Evolutionary conservation across 2,329 filamentous ascomycete species (phyloP).

Genomic region (Monilinia polystroma): DNA sequence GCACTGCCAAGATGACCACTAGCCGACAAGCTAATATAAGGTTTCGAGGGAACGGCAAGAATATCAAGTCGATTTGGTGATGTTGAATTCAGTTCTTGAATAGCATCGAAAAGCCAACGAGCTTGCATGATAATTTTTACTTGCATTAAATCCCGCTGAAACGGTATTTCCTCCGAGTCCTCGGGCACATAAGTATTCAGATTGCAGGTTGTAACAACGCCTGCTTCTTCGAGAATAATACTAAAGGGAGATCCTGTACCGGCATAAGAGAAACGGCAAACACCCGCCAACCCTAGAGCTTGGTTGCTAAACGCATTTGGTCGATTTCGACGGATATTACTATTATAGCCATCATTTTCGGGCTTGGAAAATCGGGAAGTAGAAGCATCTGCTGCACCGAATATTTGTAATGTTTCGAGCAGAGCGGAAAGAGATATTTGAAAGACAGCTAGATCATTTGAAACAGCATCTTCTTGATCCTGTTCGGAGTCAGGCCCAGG

Average conservation of each 20-base stretch:
- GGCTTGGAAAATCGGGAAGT: conserved; percentile 54
- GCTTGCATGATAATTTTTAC: conserved; percentile 96
- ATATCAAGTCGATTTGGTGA: conserved; percentile 74
- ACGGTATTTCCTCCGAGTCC: conserved; percentile 76
- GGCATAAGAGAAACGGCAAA: conserved; percentile 79
- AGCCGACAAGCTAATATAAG: conserved; percentile 73
- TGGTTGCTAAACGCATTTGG: conserved; percentile 80
- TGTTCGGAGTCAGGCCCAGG: conserved; percentile 42
- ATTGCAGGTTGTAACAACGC: conserved; percentile 85
- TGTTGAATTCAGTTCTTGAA: conserved; percentile 60
- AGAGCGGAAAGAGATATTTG: conserved; percentile 84
- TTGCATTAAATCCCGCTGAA: conserved; percentile 73
- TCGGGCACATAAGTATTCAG: conserved; percentile 84
- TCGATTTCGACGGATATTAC: conserved; percentile 61
- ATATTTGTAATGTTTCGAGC: conserved; percentile 92
- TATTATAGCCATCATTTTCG: conserved; percentile 60
- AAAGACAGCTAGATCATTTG: conserved; percentile 63
- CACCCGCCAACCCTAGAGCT: conserved; percentile 77
- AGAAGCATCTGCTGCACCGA: conserved; percentile 74
- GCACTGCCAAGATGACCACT: conserved; percentile 59
- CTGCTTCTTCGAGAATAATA: conserved; percentile 81
- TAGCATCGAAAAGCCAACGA: conserved; percentile 67
- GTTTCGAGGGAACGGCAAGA: conserved; percentile 56
- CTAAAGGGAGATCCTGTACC: conserved; percentile 75
- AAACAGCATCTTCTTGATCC: conserved; percentile 43